These are phyloP conservation scores for Phlebiopsis gigantea DNA, from an alignment of 768 basidiomycete species.

Conservation along the genomic window DNA sequence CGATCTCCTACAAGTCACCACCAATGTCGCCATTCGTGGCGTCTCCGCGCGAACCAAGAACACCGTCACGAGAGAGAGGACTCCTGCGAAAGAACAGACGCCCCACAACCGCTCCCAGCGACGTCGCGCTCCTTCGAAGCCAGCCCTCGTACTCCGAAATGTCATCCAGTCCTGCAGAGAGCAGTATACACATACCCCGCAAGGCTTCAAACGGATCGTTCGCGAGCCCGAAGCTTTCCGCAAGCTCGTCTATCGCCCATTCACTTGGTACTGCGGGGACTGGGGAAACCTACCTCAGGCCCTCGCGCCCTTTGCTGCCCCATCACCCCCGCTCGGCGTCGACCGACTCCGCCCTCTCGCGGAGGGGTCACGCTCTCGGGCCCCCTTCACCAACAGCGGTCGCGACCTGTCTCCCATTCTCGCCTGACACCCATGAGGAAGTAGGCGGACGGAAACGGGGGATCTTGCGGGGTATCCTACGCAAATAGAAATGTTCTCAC, in stretches of 20 bases:
- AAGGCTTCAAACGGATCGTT: neutral
- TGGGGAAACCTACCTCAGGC: constrained; percentile 1
- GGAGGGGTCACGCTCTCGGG: constrained; percentile 4
- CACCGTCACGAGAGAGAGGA: neutral
- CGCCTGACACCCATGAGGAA: constrained; percentile 3
- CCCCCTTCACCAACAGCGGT: constrained; percentile 1
- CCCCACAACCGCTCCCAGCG: constrained; percentile 38
- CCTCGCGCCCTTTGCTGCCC: constrained; percentile 12
- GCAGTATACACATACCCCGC: neutral
- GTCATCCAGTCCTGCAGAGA: neutral
- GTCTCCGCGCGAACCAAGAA: neutral
- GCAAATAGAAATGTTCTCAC: constrained; percentile 29
- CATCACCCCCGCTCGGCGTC: constrained; percentile 25
- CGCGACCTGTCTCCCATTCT: neutral
- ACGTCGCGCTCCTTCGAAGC: neutral
- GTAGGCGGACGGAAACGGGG: constrained; percentile 24
- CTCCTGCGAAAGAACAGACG: constrained; percentile 2
- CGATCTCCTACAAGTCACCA: neutral
- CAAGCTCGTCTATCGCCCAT: neutral
- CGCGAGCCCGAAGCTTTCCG: neutral
- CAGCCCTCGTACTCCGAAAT: neutral
- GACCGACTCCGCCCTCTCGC: constrained; percentile 21
- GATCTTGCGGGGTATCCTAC: constrained; percentile 37
- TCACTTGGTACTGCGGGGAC: neutral
- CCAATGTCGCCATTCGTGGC: neutral